Conservation (phyloP, 2,329 filamentous ascomycete species). For the Ceratocystis variospora region DNA sequence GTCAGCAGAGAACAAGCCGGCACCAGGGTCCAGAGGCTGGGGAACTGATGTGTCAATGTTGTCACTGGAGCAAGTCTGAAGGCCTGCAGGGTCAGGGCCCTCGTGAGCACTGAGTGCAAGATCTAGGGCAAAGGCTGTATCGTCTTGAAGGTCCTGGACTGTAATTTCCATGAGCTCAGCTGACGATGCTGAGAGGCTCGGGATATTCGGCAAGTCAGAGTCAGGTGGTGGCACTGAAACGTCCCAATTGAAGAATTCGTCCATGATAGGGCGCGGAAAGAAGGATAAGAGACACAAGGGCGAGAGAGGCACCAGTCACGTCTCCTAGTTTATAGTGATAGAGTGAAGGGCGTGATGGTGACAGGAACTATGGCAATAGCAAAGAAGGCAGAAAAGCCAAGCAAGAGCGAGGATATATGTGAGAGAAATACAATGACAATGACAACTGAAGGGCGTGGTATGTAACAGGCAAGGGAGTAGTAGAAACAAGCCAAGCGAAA, state of each 20-base stretch:
- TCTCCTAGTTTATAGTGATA: background rate
- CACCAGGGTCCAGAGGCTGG: conserved; percentile 13
- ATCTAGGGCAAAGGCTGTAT: conserved; percentile 33
- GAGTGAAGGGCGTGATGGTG: background rate
- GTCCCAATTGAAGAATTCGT: conserved; percentile 53
- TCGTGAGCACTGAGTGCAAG: conserved; percentile 45
- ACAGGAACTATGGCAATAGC: background rate
- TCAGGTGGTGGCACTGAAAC: background rate
- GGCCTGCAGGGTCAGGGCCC: conserved; percentile 37
- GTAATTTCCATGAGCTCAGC: conserved; percentile 26
- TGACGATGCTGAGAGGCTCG: conserved; percentile 31
- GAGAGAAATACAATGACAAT: background rate
- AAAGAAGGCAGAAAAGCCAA: background rate
- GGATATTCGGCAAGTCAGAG: conserved; percentile 17
- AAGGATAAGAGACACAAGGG: background rate
- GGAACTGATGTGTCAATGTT: conserved; percentile 26
- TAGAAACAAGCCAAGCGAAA: background rate
- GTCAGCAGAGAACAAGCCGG: conserved; percentile 20
- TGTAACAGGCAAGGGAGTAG: background rate
- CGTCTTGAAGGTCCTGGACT: conserved; percentile 27
- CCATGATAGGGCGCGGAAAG: conserved; percentile 27
- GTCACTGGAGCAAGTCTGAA: conserved; percentile 41
- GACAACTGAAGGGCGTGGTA: background rate
- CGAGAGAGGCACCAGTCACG: background rate
- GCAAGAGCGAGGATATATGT: background rate